Conservation (phyloP, 2,329 filamentous ascomycete genomes). For the Botrytis sinoallii region DNA sequence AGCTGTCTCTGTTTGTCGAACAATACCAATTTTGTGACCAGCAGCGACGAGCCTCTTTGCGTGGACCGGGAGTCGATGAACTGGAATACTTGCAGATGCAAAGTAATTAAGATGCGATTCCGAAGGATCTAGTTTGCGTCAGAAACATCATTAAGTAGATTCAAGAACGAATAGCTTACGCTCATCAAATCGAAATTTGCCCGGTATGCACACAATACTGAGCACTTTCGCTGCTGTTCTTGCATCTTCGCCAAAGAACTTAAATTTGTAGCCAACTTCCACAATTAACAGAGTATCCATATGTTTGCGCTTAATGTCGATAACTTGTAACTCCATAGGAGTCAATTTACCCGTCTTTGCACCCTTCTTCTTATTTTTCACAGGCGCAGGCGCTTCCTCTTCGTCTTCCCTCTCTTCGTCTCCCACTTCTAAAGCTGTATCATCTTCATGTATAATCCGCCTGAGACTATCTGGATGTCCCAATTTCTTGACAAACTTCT, state of each 20-base stretch:
- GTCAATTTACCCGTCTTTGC: slow-evolving; percentile 77
- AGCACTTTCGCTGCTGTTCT: slow-evolving; percentile 84
- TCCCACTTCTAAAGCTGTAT: slow-evolving; percentile 44
- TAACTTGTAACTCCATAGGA: slow-evolving; percentile 87
- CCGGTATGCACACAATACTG: slow-evolving; percentile 93
- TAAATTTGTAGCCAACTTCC: slow-evolving; percentile 97
- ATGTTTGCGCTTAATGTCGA: slow-evolving; percentile 90
- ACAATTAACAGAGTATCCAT: slow-evolving; percentile 87
- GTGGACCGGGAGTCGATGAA: slow-evolving; percentile 87
- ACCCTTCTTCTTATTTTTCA: slow-evolving; percentile 63
- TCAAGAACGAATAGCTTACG: slow-evolving; percentile 47
- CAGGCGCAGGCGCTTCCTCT: slow-evolving; percentile 48
- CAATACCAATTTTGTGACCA: slow-evolving; percentile 93
- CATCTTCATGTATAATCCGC: slow-evolving; percentile 54
- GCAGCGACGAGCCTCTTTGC: slow-evolving; percentile 89
- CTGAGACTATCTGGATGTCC: slow-evolving; percentile 76
- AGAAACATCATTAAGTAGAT: slow-evolving; percentile 22
- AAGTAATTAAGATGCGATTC: slow-evolving; percentile 91
- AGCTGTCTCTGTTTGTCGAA: slow-evolving; percentile 91
- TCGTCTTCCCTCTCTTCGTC: slow-evolving; percentile 58
- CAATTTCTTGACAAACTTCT: slow-evolving; percentile 85
- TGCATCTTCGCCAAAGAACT: slow-evolving; percentile 95
- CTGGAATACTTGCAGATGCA: slow-evolving; percentile 92
- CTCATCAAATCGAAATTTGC: slow-evolving; percentile 91
- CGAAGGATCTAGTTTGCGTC: slow-evolving; percentile 59